Evolutionary conservation across 2,329 filamentous ascomycete genomes (phyloP), one percentile per base, ranked within the genome.

Genomic region (Monosporascus cannonballus): DNA sequence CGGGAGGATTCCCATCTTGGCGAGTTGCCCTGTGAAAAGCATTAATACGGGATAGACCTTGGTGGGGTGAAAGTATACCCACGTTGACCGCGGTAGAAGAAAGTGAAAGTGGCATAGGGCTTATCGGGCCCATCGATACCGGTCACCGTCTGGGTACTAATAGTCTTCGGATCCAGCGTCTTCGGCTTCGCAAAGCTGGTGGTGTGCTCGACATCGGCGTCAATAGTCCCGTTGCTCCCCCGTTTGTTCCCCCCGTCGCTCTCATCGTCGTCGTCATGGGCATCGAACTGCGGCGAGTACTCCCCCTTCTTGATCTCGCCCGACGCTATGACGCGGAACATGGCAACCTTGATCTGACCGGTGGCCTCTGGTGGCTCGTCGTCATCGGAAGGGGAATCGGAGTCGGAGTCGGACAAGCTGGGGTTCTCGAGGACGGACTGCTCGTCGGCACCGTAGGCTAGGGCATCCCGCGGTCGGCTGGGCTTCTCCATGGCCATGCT

Each of bases 61-160:
- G 4, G 11, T 20, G 27, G 15, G 14, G 6, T 24, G 18, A 3
- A 1, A 52, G 37, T 22, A 14, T 41, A 84, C 90, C 77, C 77
- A 95, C 93, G 87, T 68, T 96, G 89, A 69, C 94, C 94, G 56
- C 94, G 84, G 69, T 99, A 99, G 73, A 97, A 90, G 70, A 99
- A 99, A 27, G 95, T 97, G 70, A 99, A 99, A 8, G 89, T 87
- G 4, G 94, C 94, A 72, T 96, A 99, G 3, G 95, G 94, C 71
- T 93, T 94, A 57, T 97, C 93, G 20, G 92, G 91, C 0, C 91
- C 90, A 69, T 99, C 94, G 57, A 97, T 96, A 18, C 93, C 94
- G 8, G 94, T 97, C n/a, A 99, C 94, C 0, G 94, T 99, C 73
- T 99, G 94, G 3, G 94, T 99, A 67, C 92, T 97, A 67, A 99